Conservation (phyloP, 2,329 filamentous ascomycete species). For the Penicillium brevicompactum region DNA sequence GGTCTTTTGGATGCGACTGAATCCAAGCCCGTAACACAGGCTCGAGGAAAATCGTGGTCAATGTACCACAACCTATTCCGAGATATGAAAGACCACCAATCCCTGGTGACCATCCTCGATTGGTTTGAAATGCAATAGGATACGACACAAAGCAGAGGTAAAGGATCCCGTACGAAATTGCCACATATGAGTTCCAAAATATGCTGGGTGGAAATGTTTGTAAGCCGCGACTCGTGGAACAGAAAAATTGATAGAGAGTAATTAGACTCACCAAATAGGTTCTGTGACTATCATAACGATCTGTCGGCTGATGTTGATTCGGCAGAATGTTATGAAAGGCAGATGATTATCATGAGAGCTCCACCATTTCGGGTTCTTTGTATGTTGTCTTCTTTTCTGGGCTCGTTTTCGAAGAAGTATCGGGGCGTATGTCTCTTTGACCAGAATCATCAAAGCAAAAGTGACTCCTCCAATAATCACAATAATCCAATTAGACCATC, state of each 20-base stretch:
- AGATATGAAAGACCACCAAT: constrained; percentile 74
- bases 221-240: constrained; percentile 2
- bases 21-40: constrained; percentile 74
- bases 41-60: constrained; percentile 53
- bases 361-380: constrained; percentile 70
- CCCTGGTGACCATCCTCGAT: constrained; percentile 73
- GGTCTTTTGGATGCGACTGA: constrained; percentile 71
- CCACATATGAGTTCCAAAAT: constrained; percentile 68
- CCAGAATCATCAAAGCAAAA: constrained; percentile 57
- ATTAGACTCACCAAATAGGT: constrained; percentile 68
- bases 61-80: constrained; percentile 61
- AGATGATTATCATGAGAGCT: constrained; percentile 72
- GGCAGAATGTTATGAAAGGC: constrained; percentile 64
- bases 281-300: constrained; percentile 75
- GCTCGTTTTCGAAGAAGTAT: constrained; percentile 67
- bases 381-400: constrained; percentile 62
- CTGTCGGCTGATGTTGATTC: constrained; percentile 71
- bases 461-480: constrained; percentile 68
- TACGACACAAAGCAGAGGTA: constrained; percentile 89
- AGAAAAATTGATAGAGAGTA: no score
- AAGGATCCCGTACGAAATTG: constrained; percentile 77
- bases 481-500: constrained; percentile 82
- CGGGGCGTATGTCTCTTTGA: constrained; percentile 75
- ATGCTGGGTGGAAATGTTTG: constrained; percentile 52
- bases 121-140: constrained; percentile 73